Evolutionary conservation across 192 early-diverging fungal species (phyloP).

Genomic region (Linnemannia hyalina): DNA sequence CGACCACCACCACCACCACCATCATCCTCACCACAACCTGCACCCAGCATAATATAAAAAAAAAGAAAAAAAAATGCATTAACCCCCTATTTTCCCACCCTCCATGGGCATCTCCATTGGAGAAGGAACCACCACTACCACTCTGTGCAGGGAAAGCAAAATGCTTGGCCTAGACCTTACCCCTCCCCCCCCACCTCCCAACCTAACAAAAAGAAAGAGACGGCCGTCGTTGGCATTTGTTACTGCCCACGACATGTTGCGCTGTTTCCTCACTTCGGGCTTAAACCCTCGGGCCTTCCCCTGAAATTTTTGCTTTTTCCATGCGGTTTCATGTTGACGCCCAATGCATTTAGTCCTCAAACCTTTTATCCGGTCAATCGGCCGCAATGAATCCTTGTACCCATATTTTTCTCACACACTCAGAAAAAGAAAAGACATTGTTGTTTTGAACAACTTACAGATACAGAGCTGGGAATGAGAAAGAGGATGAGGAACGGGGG

Average conservation of each 20-base stretch:
- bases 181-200: neutral
- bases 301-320: neutral
- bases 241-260: neutral
- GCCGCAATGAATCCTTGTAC: neutral
- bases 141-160: neutral
- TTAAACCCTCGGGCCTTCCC: neutral
- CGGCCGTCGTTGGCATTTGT: neutral
- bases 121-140: neutral
- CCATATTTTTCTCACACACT: neutral
- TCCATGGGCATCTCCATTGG: neutral
- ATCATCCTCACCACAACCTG: neutral
- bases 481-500: neutral
- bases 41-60: too few relatives aligned
- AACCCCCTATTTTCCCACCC: neutral
- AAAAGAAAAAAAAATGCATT: neutral
- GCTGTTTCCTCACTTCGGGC: neutral
- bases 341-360: neutral
- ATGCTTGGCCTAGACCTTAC: too few relatives aligned
- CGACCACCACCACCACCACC: neutral
- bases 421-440: neutral
- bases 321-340: neutral
- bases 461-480: neutral
- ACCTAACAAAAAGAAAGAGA: neutral
- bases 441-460: neutral
- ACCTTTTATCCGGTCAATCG: neutral